phyloP scores from a whole-genome alignment of 2,329 filamentous ascomycete genomes.

The Sporothrix mexicana region DNA sequence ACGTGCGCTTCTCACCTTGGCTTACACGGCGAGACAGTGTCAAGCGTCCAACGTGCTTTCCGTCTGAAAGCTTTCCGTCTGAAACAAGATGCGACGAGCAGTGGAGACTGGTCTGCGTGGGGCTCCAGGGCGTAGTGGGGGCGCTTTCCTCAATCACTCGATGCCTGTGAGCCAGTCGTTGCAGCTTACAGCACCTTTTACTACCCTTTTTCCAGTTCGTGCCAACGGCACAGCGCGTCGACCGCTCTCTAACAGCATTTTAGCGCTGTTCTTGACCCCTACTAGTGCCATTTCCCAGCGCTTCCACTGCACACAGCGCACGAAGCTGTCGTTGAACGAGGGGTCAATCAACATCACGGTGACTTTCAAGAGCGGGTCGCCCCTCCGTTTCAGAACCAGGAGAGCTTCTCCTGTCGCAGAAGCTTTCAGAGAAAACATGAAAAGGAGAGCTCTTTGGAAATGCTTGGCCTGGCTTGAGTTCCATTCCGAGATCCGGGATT shows the following conservation, averaged over 20 bases:
- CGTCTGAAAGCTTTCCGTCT: neutral
- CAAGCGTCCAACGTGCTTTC: neutral
- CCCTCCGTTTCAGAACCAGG: slow-evolving; percentile 17
- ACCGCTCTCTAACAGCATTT: neutral
- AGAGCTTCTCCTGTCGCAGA: slow-evolving; percentile 18
- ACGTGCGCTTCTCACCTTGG: neutral
- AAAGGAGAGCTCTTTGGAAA: neutral
- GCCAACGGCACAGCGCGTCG: slow-evolving; percentile 17
- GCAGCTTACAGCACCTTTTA: neutral
- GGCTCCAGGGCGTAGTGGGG: slow-evolving; percentile 13
- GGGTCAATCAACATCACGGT: neutral
- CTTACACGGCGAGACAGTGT: slow-evolving; percentile 3
- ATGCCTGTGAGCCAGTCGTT: neutral
- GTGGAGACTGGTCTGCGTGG: neutral
- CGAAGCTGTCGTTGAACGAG: neutral
- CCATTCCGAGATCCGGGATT: slow-evolving; percentile 20
- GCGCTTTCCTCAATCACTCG: neutral
- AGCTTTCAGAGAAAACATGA: neutral
- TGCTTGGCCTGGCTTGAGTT: neutral
- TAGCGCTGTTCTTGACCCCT: neutral
- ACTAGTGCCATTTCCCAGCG: slow-evolving; percentile 18
- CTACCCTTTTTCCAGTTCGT: neutral
- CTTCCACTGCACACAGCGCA: neutral
- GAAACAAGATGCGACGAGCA: slow-evolving; percentile 23
- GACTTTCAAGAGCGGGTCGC: slow-evolving; percentile 11